Conservation (phyloP, 148 eudicot species). For the Amaranthus hypochondriacus region DNA sequence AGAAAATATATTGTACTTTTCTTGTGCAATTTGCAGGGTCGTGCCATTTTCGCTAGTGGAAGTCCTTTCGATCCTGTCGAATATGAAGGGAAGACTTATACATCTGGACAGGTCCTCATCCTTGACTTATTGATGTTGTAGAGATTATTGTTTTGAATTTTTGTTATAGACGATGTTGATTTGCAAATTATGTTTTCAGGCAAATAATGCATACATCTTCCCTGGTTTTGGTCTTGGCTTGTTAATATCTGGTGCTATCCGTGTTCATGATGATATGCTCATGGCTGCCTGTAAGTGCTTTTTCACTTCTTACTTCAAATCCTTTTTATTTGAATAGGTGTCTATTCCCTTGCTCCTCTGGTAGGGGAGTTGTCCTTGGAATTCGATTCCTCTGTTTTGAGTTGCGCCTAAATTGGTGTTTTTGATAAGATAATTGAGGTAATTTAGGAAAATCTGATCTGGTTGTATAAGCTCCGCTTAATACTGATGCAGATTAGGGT, state of each 20-base stretch:
- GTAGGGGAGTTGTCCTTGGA: neutral
- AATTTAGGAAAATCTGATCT: too few relatives aligned
- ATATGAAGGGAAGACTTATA: constrained; percentile 54
- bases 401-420: too few relatives aligned
- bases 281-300: constrained; percentile 84
- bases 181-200: constrained; percentile 38
- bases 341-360: neutral
- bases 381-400: neutral
- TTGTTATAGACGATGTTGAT: constrained; percentile 5
- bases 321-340: neutral
- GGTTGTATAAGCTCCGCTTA: too few relatives aligned
- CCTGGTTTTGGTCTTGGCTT: constrained; percentile 96
- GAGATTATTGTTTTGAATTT: neutral
- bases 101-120: constrained; percentile 74
- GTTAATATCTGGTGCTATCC: constrained; percentile 94
- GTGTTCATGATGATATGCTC: constrained; percentile 98
- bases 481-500: too few relatives aligned
- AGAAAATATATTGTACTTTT: neutral
- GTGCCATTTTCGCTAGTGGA: constrained; percentile 90
- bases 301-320: neutral
- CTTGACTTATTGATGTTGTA: neutral
- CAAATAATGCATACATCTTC: constrained; percentile 96
- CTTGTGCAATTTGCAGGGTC: constrained; percentile 53
- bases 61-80: constrained; percentile 89
- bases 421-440: too few relatives aligned